phyloP scores from a whole-genome alignment of 306 rosid genomes.

The Geum urbanum region DNA sequence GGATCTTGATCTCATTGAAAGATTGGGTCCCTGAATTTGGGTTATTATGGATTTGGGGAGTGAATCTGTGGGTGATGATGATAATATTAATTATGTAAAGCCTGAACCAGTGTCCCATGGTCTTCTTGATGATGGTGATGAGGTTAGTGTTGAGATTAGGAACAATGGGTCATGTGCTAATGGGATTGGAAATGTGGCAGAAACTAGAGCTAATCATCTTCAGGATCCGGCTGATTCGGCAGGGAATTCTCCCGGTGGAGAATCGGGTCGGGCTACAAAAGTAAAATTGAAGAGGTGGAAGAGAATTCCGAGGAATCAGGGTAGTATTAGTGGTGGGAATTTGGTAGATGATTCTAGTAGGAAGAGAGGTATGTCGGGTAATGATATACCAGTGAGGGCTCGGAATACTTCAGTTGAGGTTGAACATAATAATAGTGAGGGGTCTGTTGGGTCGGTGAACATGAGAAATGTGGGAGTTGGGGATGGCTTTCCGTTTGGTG shows the following conservation, averaged over 20 bases:
- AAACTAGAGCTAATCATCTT: constrained; percentile 23
- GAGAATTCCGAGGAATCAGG: constrained; percentile 42
- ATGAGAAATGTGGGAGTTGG: constrained; percentile 43
- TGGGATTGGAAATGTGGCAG: constrained; percentile 36
- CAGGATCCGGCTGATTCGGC: constrained; percentile 26
- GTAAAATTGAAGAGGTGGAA: constrained; percentile 57
- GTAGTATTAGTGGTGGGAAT: constrained; percentile 39
- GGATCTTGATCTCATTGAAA: constrained; percentile 28
- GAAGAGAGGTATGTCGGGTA: constrained; percentile 59
- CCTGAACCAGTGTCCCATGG: constrained; percentile 23
- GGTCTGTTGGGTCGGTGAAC: constrained; percentile 45
- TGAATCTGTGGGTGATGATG: constrained; percentile 67
- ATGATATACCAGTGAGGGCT: constrained; percentile 37
- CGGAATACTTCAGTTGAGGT: constrained; percentile 33
- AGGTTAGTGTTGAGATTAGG: constrained; percentile 33
- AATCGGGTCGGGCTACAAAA: constrained; percentile 19
- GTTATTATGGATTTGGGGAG: constrained; percentile 68
- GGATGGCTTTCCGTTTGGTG: constrained; percentile 41
- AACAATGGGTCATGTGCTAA: constrained; percentile 34
- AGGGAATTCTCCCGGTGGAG: constrained; percentile 28
- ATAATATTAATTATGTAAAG: constrained; percentile 51
- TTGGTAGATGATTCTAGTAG: constrained; percentile 41
- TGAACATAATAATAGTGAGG: constrained; percentile 48
- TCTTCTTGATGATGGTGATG: constrained; percentile 36
- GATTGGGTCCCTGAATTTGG: constrained; percentile 16